These are phyloP conservation scores for Syzygium aromaticum DNA, from an alignment of 345 rosid genomes.

Conservation along the genomic window DNA sequence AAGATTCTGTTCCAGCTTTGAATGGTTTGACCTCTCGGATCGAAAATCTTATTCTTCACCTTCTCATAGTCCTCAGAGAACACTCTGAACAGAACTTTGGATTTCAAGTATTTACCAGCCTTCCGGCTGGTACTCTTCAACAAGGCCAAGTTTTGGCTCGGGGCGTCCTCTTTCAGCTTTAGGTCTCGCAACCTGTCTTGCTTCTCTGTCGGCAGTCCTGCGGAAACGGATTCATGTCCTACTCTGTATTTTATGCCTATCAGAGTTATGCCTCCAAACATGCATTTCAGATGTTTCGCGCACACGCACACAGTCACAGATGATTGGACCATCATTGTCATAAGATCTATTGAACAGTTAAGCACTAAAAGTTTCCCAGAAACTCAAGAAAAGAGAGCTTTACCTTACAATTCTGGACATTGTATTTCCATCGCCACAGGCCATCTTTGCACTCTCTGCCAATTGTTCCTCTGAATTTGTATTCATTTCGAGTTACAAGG, in stretches of 20 bases:
- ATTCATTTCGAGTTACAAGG: background rate
- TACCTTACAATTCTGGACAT: background rate
- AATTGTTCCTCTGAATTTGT: background rate
- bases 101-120: constrained; percentile 1
- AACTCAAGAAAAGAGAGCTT: background rate
- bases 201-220: background rate
- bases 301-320: background rate
- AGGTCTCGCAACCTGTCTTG: background rate
- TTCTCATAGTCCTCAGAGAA: constrained; percentile 10
- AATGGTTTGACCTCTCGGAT: background rate
- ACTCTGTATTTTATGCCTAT: background rate
- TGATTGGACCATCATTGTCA: background rate
- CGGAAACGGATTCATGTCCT: background rate
- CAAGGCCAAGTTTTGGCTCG: background rate
- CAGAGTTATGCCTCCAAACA: background rate
- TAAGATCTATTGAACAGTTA: background rate
- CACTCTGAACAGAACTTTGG: background rate
- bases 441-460: background rate
- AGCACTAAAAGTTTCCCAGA: background rate
- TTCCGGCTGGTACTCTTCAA: background rate
- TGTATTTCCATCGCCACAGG: background rate
- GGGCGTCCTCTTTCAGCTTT: background rate
- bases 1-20: constrained; percentile 8
- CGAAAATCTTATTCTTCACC: background rate
- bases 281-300: background rate